A percentile compares a stretch with the other conserved stretches of the same genome.
phyloP scores from a whole-genome alignment of 2,329 filamentous ascomycete species.

The Annulohypoxylon truncatum region DNA sequence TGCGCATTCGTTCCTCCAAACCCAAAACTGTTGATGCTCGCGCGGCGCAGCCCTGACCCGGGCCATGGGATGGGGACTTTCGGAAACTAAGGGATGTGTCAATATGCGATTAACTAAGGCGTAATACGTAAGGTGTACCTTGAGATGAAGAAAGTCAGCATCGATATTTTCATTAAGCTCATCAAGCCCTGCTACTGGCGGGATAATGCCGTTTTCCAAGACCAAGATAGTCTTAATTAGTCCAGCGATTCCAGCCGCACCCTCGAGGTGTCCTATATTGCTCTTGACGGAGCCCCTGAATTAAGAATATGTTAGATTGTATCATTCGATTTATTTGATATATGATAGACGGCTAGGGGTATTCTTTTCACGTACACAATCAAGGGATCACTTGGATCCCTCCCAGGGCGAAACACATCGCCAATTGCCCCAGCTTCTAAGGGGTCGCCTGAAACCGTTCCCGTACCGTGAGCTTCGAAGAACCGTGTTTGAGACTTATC shows the following conservation, averaged over 20 bases:
- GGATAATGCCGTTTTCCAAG: not conserved
- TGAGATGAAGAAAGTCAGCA: not conserved
- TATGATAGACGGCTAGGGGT: no score
- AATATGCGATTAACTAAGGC: not conserved
- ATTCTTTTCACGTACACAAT: not conserved
- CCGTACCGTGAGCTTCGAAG: not conserved
- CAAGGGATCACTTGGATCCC: not conserved
- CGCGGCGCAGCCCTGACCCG: not conserved
- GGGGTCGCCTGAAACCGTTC: not conserved
- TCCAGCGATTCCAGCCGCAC: not conserved
- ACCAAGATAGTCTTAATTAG: not conserved
- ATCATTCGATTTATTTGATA: no score
- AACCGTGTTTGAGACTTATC: not conserved
- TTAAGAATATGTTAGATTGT: no score
- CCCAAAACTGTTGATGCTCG: no score
- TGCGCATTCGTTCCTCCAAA: conserved; percentile 45
- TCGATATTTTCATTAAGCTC: not conserved
- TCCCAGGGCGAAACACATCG: not conserved
- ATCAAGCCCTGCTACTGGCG: not conserved
- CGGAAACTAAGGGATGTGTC: not conserved
- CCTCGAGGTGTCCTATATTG: not conserved
- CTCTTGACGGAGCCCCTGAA: not conserved
- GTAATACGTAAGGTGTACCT: not conserved
- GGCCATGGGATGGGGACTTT: not conserved
- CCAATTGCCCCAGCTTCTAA: not conserved